Evolutionary conservation across 257 asterid genomes (phyloP).

Genomic region (Voacanga thouarsii): DNA sequence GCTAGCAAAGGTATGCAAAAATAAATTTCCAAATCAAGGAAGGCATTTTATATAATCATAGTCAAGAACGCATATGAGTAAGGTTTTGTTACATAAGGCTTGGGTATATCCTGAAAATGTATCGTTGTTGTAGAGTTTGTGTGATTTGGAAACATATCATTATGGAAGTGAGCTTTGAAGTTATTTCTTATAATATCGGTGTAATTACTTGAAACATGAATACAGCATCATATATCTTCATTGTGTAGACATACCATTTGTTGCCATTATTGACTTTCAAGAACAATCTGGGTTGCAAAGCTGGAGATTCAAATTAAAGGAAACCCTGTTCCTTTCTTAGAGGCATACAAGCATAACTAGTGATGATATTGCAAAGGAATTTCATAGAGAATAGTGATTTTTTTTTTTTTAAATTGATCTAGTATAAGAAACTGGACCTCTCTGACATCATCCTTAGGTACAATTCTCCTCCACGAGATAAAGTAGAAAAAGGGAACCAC

Average conservation of each 20-base stretch:
- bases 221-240: not conserved
- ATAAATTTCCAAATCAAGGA: slow-evolving; percentile 4
- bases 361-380: too few relatives aligned
- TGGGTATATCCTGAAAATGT: not conserved
- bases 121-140: not conserved
- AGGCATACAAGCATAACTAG: not conserved
- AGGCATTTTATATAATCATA: not conserved
- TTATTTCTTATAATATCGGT: not conserved
- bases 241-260: not conserved
- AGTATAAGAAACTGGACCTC: too few relatives aligned
- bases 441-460: too few relatives aligned
- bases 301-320: not conserved
- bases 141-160: not conserved
- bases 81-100: not conserved
- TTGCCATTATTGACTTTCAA: not conserved
- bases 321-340: not conserved
- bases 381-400: too few relatives aligned
- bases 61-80: not conserved
- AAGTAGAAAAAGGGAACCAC: too few relatives aligned
- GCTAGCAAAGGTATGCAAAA: slow-evolving; percentile 26
- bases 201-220: not conserved
- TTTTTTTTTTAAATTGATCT: too few relatives aligned
- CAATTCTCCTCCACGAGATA: too few relatives aligned
- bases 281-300: not conserved
- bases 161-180: not conserved